Evolutionary conservation across 192 early-diverging fungal species (phyloP).

Genomic region (Coemansia sp.): DNA sequence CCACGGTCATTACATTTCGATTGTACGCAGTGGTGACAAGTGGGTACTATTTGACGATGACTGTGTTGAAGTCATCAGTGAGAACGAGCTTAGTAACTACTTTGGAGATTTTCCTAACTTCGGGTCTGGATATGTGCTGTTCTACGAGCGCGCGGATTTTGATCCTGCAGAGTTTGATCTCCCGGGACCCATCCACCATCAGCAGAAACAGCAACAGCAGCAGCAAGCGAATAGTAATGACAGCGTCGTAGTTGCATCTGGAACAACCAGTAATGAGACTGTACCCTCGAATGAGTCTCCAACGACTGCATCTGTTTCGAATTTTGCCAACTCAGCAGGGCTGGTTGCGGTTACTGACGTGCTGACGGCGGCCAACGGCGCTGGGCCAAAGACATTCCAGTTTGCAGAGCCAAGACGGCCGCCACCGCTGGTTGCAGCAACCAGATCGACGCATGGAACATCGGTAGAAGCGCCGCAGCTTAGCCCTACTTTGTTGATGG

Average conservation of each 20-base stretch:
- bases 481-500: not conserved
- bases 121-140: conserved; percentile 80
- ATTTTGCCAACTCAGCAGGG: conserved; percentile 12
- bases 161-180: conserved; percentile 45
- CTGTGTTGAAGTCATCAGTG: conserved; percentile 80
- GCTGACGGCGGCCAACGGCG: not conserved
- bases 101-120: conserved; percentile 75
- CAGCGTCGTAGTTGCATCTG: not conserved
- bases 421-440: conserved; percentile 43
- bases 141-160: conserved; percentile 66
- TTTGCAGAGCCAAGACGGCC: conserved; percentile 42
- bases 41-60: conserved; percentile 99
- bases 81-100: conserved; percentile 74
- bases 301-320: conserved; percentile 30
- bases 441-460: conserved; percentile 30
- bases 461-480: conserved; percentile 9
- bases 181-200: conserved; percentile 22
- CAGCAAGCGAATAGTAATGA: not conserved
- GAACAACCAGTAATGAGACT: not conserved
- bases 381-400: not conserved
- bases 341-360: not conserved
- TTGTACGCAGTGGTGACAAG: conserved; percentile 80
- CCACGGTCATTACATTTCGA: conserved; percentile 94
- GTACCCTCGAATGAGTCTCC: conserved; percentile 13
- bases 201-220: not conserved